These are phyloP conservation scores for Boletus rubroflammeus DNA, from an alignment of 768 basidiomycete species.

Conservation along the genomic window DNA sequence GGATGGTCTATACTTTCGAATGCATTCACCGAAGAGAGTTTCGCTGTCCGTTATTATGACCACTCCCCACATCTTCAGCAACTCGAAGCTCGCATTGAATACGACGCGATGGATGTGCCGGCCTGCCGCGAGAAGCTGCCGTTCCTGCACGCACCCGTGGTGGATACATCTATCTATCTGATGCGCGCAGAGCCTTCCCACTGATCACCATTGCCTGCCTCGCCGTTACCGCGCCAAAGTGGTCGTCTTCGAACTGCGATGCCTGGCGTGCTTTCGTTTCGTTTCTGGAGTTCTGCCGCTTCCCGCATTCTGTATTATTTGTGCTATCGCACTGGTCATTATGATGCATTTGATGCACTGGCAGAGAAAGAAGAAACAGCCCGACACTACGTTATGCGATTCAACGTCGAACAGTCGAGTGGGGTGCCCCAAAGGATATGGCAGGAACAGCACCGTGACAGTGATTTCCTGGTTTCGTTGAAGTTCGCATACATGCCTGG, in stretches of 20 bases:
- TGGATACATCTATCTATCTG: neutral
- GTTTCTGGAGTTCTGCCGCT: too few relatives aligned
- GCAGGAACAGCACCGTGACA: neutral
- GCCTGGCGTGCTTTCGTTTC: too few relatives aligned
- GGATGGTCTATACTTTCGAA: too few relatives aligned
- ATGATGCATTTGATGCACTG: neutral
- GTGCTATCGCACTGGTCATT: neutral
- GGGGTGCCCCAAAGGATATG: too few relatives aligned
- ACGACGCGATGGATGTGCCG: neutral
- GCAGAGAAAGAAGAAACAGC: neutral
- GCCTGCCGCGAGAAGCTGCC: neutral
- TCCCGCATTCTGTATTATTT: neutral
- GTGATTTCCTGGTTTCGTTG: neutral
- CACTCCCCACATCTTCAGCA: neutral
- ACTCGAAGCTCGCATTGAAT: neutral
- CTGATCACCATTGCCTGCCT: neutral
- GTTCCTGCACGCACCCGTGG: neutral
- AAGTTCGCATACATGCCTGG: neutral
- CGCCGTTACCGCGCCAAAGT: too few relatives aligned
- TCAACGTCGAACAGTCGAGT: too few relatives aligned
- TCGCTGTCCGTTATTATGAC: too few relatives aligned
- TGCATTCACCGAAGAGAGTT: too few relatives aligned
- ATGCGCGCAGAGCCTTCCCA: neutral
- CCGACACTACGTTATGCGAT: neutral
- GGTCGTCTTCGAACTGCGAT: too few relatives aligned